Conservation (phyloP, 805 yeast species). For the Barnettozyma californica region DNA sequence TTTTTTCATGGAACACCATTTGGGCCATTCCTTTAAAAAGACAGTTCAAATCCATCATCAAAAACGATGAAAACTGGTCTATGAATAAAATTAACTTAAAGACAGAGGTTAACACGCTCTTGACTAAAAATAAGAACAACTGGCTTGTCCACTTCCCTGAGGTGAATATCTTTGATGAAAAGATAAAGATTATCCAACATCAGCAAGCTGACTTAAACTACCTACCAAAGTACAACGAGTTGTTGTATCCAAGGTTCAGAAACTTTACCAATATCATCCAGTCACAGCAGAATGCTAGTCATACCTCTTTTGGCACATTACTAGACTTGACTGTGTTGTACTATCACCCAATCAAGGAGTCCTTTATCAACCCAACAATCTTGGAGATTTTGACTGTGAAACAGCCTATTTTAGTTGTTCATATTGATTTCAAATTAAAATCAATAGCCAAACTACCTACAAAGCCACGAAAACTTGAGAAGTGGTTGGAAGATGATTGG, state of each 20-base stretch:
- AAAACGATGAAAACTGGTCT: constrained; percentile 68
- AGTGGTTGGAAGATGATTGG: constrained; percentile 78
- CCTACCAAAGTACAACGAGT: constrained; percentile 52
- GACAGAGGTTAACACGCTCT: constrained; percentile 25
- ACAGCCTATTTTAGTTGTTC: constrained; percentile 25
- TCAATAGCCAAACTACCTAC: constrained; percentile 43
- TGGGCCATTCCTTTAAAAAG: constrained; percentile 56
- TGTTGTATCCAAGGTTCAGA: constrained; percentile 75
- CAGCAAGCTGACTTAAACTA: constrained; percentile 50
- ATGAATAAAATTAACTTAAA: constrained; percentile 32
- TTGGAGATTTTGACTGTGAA: constrained; percentile 32
- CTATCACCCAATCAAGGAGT: constrained; percentile 28
- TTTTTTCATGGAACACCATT: constrained; percentile 65
- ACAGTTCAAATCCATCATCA: constrained; percentile 41
- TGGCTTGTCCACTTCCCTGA: constrained; percentile 84
- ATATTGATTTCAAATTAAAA: constrained; percentile 24
- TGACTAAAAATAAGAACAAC: constrained; percentile 35
- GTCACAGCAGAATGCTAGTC: constrained; percentile 2
- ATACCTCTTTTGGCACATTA: constrained; percentile 17
- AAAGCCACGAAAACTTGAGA: constrained; percentile 53
- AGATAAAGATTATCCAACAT: constrained; percentile 42
- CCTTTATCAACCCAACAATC: constrained; percentile 32
- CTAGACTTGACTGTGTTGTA: constrained; percentile 34
- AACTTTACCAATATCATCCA: constrained; percentile 45
- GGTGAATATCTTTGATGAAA: constrained; percentile 61